Evolutionary conservation across 75 land plant genomes (phyloP).

Genomic region (Picea glauca): DNA sequence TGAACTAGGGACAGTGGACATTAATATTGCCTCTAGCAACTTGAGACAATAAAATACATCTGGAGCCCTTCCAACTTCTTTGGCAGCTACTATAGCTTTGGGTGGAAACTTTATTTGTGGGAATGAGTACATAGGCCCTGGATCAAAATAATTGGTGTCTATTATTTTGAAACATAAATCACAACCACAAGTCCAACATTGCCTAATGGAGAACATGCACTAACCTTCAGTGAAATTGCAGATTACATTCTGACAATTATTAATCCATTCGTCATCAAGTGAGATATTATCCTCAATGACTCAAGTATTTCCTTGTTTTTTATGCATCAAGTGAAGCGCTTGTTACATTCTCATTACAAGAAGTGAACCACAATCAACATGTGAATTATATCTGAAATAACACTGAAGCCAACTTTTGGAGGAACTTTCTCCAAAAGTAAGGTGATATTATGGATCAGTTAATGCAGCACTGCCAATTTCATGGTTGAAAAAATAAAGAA

Average conservation of each 20-base stretch:
- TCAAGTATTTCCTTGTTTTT: constrained; percentile 79
- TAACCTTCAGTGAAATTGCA: constrained; percentile 99
- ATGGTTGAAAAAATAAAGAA: not conserved
- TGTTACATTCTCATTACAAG: not conserved
- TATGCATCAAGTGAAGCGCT: constrained; percentile 5
- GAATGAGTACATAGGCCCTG: constrained; percentile 98
- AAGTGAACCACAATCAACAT: too few species aligned
- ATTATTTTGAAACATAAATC: not conserved
- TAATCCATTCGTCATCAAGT: constrained; percentile 97
- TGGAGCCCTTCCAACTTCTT: constrained; percentile 74
- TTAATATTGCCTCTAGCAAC: constrained; percentile 94
- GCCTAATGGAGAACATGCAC: not conserved
- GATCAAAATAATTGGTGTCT: constrained; percentile 1
- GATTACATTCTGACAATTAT: constrained; percentile 80
- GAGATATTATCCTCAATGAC: constrained; percentile 84
- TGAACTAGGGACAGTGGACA: constrained; percentile 97
- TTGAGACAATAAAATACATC: constrained; percentile 97
- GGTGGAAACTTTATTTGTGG: constrained; percentile 87
- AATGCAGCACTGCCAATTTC: too few species aligned
- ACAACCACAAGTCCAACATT: not conserved
- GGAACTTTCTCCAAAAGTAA: not conserved
- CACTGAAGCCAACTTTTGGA: not conserved
- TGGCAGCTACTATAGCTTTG: constrained; percentile 85
- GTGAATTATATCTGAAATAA: not conserved
- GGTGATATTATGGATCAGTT: not conserved